Conservation (phyloP, 352 stramenopile species). For the Vaucheria bursata region DNA sequence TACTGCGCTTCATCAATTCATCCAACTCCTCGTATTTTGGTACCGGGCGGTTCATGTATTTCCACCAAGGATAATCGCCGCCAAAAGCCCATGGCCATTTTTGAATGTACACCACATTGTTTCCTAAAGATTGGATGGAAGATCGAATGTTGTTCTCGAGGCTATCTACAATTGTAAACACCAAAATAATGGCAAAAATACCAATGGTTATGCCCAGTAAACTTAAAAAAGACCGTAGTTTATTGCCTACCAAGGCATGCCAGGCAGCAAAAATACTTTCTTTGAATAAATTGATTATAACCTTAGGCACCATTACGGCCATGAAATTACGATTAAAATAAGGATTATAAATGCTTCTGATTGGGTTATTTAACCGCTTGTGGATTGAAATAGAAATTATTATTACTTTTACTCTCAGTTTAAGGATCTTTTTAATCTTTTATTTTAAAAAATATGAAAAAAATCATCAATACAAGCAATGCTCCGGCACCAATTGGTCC, state of each 20-base stretch:
- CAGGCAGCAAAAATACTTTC: background rate
- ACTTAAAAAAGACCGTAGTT: background rate
- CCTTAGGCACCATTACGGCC: too few relatives aligned
- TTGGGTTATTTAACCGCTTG: too few relatives aligned
- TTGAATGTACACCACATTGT: background rate
- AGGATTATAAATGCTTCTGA: too few relatives aligned
- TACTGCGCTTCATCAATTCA: too few relatives aligned
- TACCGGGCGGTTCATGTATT: background rate
- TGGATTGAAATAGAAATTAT: too few relatives aligned
- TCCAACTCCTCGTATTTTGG: background rate
- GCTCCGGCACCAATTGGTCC: too few relatives aligned
- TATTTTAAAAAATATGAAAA: too few relatives aligned
- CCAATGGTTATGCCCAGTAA: background rate
- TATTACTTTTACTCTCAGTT: too few relatives aligned
- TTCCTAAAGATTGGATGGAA: background rate
- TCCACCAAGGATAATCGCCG: background rate
- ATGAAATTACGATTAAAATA: too few relatives aligned
- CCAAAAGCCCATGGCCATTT: background rate
- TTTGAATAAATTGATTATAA: too few relatives aligned
- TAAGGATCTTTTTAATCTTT: too few relatives aligned
- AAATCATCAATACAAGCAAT: too few relatives aligned
- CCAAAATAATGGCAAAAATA: conserved; percentile 1
- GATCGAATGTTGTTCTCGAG: background rate
- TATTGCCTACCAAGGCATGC: background rate
- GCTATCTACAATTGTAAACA: background rate